Evolutionary conservation across 202 grass and related monocot species (phyloP).

Genomic region (Schoenoplectus tabernaemontani): DNA sequence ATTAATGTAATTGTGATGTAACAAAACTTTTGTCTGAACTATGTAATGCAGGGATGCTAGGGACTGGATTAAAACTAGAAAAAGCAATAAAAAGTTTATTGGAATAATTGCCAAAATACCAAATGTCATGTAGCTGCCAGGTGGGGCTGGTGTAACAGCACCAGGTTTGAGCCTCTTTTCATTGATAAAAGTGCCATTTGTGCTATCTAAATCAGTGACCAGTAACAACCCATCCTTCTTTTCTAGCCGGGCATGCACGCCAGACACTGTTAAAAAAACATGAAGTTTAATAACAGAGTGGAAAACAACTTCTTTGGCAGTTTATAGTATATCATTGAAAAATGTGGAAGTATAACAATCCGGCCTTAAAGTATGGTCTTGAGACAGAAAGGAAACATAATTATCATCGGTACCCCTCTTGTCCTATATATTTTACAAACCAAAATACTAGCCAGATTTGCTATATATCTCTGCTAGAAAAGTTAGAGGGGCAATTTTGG

Average conservation of each 20-base stretch:
- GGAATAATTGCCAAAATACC: conserved; percentile 22
- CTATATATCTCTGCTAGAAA: neutral
- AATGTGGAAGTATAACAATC: neutral
- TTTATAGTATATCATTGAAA: neutral
- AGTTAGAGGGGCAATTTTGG: neutral
- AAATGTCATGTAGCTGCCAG: conserved; percentile 53
- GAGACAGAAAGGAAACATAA: neutral
- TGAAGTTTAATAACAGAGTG: neutral
- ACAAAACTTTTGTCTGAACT: neutral
- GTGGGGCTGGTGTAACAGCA: conserved; percentile 18
- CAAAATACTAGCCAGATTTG: neutral
- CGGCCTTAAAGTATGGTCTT: neutral
- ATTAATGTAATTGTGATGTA: neutral
- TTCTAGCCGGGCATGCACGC: conserved; percentile 50
- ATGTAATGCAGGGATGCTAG: neutral
- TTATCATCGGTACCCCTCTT: neutral
- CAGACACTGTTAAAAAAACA: conserved; percentile 40
- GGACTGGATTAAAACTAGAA: neutral
- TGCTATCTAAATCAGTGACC: conserved; percentile 73
- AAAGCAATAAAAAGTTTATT: neutral
- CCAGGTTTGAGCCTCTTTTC: conserved; percentile 50
- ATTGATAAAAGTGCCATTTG: conserved; percentile 76
- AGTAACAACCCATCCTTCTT: conserved; percentile 46
- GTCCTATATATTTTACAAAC: neutral
- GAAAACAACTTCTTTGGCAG: neutral